Evolutionary conservation across 176 grass and related monocot genomes (phyloP).

Genomic region (Musa acuminata): DNA sequence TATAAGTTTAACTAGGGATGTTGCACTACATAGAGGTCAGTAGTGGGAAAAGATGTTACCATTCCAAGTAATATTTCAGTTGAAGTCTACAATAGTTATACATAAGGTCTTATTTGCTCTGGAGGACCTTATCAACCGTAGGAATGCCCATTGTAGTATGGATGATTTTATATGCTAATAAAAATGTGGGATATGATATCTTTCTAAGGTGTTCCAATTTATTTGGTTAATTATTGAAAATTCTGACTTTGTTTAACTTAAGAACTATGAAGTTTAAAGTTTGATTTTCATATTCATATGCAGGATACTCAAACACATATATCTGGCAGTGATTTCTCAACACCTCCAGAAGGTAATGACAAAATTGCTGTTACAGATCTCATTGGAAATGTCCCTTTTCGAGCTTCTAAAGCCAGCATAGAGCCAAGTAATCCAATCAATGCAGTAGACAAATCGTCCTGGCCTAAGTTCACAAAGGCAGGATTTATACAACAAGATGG

Average conservation of each 20-base stretch:
- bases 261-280: constrained; percentile 1
- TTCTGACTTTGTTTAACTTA: no score
- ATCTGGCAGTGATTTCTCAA: constrained; percentile 37
- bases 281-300: constrained; percentile 8
- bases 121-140: no score
- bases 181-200: no score
- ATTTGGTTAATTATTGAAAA: no score
- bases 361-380: constrained; percentile 31
- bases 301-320: constrained; percentile 70
- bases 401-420: constrained; percentile 31
- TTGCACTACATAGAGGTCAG: neutral
- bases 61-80: no score
- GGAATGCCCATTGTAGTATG: no score
- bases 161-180: no score
- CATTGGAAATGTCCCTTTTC: constrained; percentile 31
- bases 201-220: no score
- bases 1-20: neutral
- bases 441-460: constrained; percentile 35
- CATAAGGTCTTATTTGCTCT: no score
- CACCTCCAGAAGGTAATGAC: constrained; percentile 39
- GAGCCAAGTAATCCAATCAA: constrained; percentile 32
- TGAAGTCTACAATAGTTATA: no score
- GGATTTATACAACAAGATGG: constrained; percentile 51
- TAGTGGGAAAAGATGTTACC: no score
- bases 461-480: constrained; percentile 29